Conservation (phyloP, 108 stramenopile species). For the Pseudonitzschia pungens region DNA sequence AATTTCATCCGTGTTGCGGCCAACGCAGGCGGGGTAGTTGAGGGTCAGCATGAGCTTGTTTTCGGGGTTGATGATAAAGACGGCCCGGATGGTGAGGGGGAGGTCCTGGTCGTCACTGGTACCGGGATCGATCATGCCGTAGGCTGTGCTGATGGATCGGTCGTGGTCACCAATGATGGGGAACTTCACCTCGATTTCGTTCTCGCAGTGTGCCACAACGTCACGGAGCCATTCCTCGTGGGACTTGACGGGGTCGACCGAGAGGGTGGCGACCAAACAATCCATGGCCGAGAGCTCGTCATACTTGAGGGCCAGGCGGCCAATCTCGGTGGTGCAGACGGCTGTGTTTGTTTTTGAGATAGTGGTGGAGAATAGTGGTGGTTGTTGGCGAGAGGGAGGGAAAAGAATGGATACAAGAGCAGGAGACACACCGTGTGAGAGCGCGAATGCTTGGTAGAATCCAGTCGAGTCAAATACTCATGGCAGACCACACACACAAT, state of each 20-base stretch:
- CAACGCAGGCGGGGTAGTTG: slow-evolving; percentile 83
- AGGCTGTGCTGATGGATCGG: slow-evolving; percentile 54
- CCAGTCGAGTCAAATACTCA: too few species aligned
- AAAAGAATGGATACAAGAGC: too few species aligned
- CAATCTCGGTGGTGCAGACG: slow-evolving; percentile 90
- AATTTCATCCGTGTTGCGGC: slow-evolving; percentile 85
- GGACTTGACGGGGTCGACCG: slow-evolving; percentile 68
- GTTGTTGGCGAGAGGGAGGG: too few species aligned
- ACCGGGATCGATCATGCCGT: slow-evolving; percentile 75
- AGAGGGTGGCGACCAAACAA: slow-evolving; percentile 66
- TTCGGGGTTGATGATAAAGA: slow-evolving; percentile 80
- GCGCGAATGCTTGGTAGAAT: too few species aligned
- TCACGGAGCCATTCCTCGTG: slow-evolving; percentile 79
- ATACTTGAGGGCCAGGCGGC: slow-evolving; percentile 57
- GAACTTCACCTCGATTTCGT: slow-evolving; percentile 70
- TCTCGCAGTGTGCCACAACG: slow-evolving; percentile 71
- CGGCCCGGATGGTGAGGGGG: slow-evolving; percentile 75
- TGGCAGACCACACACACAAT: too few species aligned
- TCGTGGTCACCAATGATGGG: slow-evolving; percentile 84
- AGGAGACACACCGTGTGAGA: too few species aligned
- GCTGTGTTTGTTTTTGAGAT: slow-evolving; percentile 5
- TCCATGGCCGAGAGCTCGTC: slow-evolving; percentile 60
- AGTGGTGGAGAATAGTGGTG: slow-evolving; percentile 21
- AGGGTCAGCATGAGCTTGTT: slow-evolving; percentile 77
- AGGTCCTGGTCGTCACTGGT: slow-evolving; percentile 51